A percentile compares a stretch with the other conserved stretches of the same genome.
These are phyloP conservation scores for Calonectria naviculata DNA, from an alignment of 2,329 filamentous ascomycete genomes.

Conservation along the genomic window DNA sequence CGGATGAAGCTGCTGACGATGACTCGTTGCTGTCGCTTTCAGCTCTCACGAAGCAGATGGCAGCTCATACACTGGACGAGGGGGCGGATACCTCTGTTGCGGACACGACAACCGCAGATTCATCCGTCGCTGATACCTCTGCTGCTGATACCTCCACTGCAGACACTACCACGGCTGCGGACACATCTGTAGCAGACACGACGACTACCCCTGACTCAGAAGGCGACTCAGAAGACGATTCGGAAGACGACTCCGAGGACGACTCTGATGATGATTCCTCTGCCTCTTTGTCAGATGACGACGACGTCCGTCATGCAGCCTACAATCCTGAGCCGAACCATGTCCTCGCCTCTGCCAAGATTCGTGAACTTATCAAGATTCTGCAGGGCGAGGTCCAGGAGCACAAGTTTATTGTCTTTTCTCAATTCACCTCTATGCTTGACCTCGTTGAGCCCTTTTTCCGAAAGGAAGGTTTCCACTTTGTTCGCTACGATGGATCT, in stretches of 20 bases:
- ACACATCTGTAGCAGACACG: conserved; percentile 20
- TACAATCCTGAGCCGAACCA: conserved; percentile 44
- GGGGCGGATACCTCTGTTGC: conserved; percentile 22
- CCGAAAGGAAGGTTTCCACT: conserved; percentile 76
- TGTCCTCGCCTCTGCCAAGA: conserved; percentile 86
- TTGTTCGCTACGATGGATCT: conserved; percentile 90
- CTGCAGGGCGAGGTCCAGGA: conserved; percentile 80
- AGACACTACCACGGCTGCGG: conserved; percentile 17
- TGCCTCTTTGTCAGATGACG: conserved; percentile 46
- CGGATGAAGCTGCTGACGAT: conserved; percentile 37
- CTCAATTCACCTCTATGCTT: conserved; percentile 98
- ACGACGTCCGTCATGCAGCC: conserved; percentile 46
- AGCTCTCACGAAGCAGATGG: conserved; percentile 51
- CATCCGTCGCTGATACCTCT: conserved; percentile 12
- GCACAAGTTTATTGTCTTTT: conserved; percentile 99
- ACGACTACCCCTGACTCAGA: conserved; percentile 21
- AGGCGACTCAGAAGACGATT: conserved; percentile 25
- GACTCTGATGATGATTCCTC: conserved; percentile 29
- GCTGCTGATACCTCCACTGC: conserved; percentile 17
- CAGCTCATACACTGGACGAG: conserved; percentile 49
- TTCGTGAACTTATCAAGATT: conserved; percentile 85
- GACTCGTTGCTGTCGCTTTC: conserved; percentile 49
- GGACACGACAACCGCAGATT: conserved; percentile 21
- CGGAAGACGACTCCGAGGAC: conserved; percentile 49
- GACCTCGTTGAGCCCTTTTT: conserved; percentile 96